These are phyloP conservation scores for Achaetomiella virescens DNA, from an alignment of 495 filamentous ascomycete genomes.

Conservation along the genomic window DNA sequence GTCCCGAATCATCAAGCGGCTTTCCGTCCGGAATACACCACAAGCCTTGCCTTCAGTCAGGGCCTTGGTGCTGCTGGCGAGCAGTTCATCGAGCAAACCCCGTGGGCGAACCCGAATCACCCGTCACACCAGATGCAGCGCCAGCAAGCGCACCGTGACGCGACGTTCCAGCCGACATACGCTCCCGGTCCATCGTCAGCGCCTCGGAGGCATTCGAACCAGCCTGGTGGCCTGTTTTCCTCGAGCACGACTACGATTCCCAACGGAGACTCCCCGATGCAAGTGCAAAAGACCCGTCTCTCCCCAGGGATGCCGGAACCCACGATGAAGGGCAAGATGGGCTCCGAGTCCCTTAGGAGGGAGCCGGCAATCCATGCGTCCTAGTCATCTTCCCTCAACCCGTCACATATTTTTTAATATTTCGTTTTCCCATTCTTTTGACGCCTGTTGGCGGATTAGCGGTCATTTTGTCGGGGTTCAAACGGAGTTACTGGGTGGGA, in stretches of 20 bases:
- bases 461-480: not conserved
- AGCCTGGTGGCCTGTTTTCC: conserved; percentile 22
- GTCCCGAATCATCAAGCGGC: conserved; percentile 9
- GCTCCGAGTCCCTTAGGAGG: conserved; percentile 20
- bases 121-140: conserved; percentile 56
- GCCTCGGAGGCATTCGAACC: conserved; percentile 30
- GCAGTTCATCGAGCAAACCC: conserved; percentile 73
- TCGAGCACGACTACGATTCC: conserved; percentile 20
- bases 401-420: not conserved
- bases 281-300: conserved; percentile 19
- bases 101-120: conserved; percentile 85
- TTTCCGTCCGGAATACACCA: conserved; percentile 24
- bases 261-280: conserved; percentile 23
- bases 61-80: conserved; percentile 63
- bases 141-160: conserved; percentile 32
- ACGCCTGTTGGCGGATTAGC: not conserved
- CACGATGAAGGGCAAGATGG: conserved; percentile 19
- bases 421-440: not conserved
- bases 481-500: not conserved
- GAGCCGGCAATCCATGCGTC: conserved; percentile 25
- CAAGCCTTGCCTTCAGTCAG: conserved; percentile 34
- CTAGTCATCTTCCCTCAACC: conserved; percentile 4
- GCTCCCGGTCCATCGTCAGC: conserved; percentile 25
- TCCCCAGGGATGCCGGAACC: conserved; percentile 15
- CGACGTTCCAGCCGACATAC: conserved; percentile 11